phyloP scores from a whole-genome alignment of 352 stramenopile species.

The Phytopythium chamaehyphon region DNA sequence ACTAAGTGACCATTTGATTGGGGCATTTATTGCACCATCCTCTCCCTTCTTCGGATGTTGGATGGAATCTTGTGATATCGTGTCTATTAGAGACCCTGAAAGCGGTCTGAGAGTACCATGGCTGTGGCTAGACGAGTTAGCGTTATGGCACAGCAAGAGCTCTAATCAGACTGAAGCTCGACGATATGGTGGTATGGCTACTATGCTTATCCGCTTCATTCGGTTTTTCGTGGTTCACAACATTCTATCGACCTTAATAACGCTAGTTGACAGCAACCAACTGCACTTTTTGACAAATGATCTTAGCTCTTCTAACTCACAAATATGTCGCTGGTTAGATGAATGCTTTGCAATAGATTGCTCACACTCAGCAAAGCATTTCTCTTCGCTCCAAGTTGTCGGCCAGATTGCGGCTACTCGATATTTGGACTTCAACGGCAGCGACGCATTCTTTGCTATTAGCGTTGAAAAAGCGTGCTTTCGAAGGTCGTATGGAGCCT shows the following conservation, averaged over 20 bases:
- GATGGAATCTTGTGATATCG: slow-evolving; percentile 44
- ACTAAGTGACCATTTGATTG: slow-evolving; percentile 19
- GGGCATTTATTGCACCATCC: slow-evolving; percentile 22
- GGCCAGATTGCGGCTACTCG: neutral
- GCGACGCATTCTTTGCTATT: slow-evolving; percentile 7
- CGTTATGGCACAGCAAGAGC: neutral
- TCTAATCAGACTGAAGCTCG: neutral
- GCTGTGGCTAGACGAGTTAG: slow-evolving; percentile 44
- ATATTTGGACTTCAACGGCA: neutral
- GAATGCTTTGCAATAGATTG: slow-evolving; percentile 49
- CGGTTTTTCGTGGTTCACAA: slow-evolving; percentile 9
- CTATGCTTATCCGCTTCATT: neutral
- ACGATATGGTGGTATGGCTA: neutral
- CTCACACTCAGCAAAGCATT: slow-evolving; percentile 7
- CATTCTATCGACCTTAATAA: slow-evolving; percentile 21
- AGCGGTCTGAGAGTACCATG: slow-evolving; percentile 22
- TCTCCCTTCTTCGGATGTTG: slow-evolving; percentile 27
- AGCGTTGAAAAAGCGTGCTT: slow-evolving; percentile 43
- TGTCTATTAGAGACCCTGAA: slow-evolving; percentile 19
- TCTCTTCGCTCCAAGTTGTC: neutral
- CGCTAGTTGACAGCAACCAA: slow-evolving; percentile 19
- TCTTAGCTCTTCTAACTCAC: slow-evolving; percentile 14
- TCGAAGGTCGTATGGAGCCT: slow-evolving; percentile 16
- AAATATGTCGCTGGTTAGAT: slow-evolving; percentile 47
- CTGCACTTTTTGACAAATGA: slow-evolving; percentile 1